Base-by-base conservation (phyloP, 2,329 filamentous ascomycete genomes). In the Diplodia mutila region DNA sequence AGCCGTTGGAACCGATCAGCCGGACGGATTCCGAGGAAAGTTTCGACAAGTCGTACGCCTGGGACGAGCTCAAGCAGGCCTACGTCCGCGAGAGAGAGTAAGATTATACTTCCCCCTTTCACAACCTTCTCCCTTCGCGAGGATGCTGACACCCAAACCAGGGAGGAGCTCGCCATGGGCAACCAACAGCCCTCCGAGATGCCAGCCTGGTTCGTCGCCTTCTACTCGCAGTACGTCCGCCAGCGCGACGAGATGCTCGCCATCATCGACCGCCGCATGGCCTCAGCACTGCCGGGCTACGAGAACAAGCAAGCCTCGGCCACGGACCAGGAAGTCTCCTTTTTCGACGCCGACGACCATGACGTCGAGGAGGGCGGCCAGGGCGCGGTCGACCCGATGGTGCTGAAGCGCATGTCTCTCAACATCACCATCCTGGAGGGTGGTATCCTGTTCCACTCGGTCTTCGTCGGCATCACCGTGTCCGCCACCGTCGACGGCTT, bases 381-480 rank as follows among this genome's bases (percentile, higher is more conserved):
- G 1, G 72, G 70, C 21, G 69, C 70, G 3, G 77, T 80, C 1
- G 79, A 80, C 34, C 78, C 79, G 18, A 72, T 79, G 14, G 71
- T 79, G 4, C 71, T 79, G 6, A 76, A 76, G 74, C 79, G 79
- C 72, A 75, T 76, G 70, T 78, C 76, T 16, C 69, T 79, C 42
- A 51, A 63, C 46, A 63, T 63, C 59, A 63, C 59, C 4, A 84
- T 93, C 3, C 85, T 93, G 3, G 91, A 93, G 76, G 89, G 90
- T 66, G 91, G 91, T 69, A 93, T 93, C 70, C 82, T 93, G 9
- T 93, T 93, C 75, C 91, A 93, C 79, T 91, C 89, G 69, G 85
- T 93, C 68, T 92, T 92, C 75, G 90, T 91, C 67, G 89, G 89
- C 67, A 90, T 91, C 84, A 90, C 90, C 0, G 79, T 92, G 25